phyloP scores from a whole-genome alignment of 345 rosid species.

The Brassica carinata region DNA sequence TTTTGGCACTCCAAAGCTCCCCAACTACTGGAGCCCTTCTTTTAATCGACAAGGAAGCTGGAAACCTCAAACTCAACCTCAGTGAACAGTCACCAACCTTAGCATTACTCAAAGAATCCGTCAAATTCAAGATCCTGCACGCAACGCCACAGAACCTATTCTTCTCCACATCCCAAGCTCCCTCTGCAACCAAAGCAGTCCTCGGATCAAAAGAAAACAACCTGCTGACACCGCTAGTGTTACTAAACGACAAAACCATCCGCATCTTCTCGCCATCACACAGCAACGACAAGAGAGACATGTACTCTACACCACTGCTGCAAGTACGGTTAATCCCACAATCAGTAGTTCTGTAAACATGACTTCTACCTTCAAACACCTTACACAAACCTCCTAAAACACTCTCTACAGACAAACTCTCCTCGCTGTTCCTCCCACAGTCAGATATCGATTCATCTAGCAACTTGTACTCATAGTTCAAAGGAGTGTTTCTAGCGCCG shows the following conservation, averaged over 20 bases:
- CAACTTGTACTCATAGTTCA: constrained; percentile 58
- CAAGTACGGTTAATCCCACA: constrained; percentile 52
- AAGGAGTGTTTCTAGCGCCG: constrained; percentile 49
- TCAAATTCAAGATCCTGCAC: constrained; percentile 61
- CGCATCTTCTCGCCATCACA: constrained; percentile 55
- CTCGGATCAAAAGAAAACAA: constrained; percentile 59
- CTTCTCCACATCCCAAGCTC: constrained; percentile 69
- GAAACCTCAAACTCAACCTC: constrained; percentile 69
- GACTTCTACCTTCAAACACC: constrained; percentile 35
- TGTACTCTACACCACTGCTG: constrained; percentile 30
- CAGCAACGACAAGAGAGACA: constrained; percentile 44
- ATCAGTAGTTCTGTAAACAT: constrained; percentile 43
- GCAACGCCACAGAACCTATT: constrained; percentile 62
- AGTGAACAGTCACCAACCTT: constrained; percentile 66
- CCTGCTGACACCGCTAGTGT: constrained; percentile 22
- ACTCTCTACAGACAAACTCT: constrained; percentile 40
- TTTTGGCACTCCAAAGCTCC: constrained; percentile 59
- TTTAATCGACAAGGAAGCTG: constrained; percentile 50
- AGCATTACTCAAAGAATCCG: constrained; percentile 49
- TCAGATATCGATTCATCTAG: constrained; percentile 36
- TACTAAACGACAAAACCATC: constrained; percentile 51
- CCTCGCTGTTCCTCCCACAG: constrained; percentile 39
- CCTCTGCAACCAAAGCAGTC: constrained; percentile 69
- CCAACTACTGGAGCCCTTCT: constrained; percentile 54
- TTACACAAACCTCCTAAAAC: constrained; percentile 49